These are phyloP conservation scores for Dioszegia aurantiaca DNA, from an alignment of 768 basidiomycete species.

Conservation along the genomic window DNA sequence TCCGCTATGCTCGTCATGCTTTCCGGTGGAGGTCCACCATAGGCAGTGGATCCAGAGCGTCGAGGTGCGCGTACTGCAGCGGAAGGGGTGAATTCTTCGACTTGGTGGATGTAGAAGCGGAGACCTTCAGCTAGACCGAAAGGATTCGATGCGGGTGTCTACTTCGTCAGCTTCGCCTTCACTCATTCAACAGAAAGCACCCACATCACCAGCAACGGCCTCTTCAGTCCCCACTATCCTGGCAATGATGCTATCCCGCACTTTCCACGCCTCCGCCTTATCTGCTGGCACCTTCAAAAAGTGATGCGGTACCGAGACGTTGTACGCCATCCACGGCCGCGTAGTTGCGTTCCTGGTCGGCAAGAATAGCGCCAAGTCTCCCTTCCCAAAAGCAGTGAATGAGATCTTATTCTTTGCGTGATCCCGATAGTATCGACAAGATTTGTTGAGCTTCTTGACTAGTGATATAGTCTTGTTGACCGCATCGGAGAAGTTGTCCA, in stretches of 20 bases:
- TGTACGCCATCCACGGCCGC: constrained; percentile 98
- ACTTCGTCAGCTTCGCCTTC: neutral
- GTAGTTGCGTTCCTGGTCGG: constrained; percentile 91
- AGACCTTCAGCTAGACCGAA: constrained; percentile 50
- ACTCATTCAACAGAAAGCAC: neutral
- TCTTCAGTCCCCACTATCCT: constrained; percentile 48
- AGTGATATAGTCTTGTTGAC: constrained; percentile 69
- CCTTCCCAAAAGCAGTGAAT: constrained; percentile 90
- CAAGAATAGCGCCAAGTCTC: constrained; percentile 90
- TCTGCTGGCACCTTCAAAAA: constrained; percentile 85
- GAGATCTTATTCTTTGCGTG: constrained; percentile 95
- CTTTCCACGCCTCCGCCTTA: constrained; percentile 82
- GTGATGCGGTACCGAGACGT: constrained; percentile 95
- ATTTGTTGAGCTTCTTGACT: constrained; percentile 92
- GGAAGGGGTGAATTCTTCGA: constrained; percentile 42
- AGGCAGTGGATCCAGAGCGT: constrained; percentile 20
- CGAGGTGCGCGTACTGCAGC: constrained; percentile 19
- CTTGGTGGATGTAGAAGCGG: constrained; percentile 44
- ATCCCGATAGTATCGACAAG: constrained; percentile 92
- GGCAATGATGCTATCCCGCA: constrained; percentile 64
- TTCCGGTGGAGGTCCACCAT: constrained; percentile 6
- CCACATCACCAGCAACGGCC: constrained; percentile 43
- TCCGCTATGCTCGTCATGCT: constrained; percentile 6
- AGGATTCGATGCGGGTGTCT: constrained; percentile 36
- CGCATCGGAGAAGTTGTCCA: constrained; percentile 79